Conservation (phyloP, 352 stramenopile genomes). For the Thraustochytrium striatum region DNA sequence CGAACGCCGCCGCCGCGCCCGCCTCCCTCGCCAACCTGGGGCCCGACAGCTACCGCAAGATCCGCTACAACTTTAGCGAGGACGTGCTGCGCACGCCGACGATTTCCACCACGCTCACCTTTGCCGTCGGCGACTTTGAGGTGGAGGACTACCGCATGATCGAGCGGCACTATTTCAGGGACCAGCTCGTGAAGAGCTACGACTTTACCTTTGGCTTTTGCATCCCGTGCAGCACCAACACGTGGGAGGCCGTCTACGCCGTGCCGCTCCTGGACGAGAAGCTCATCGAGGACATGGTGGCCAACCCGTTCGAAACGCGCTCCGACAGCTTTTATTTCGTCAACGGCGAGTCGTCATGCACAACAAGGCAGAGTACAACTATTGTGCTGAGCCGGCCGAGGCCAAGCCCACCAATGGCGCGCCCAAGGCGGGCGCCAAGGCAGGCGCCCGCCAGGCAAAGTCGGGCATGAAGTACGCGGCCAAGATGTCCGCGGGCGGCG, state of each 20-base stretch:
- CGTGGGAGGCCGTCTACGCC: constrained; percentile 88
- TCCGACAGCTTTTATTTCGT: constrained; percentile 95
- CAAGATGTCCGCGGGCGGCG: constrained; percentile 60
- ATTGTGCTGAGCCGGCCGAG: constrained; percentile 43
- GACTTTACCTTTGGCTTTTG: constrained; percentile 94
- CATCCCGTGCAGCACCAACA: constrained; percentile 90
- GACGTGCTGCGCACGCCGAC: constrained; percentile 80
- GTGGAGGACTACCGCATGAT: constrained; percentile 89
- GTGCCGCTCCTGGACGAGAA: constrained; percentile 85
- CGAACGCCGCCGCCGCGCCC: constrained; percentile 57
- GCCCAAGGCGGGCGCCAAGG: constrained; percentile 58
- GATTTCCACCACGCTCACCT: constrained; percentile 79
- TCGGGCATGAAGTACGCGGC: constrained; percentile 80
- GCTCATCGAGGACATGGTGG: constrained; percentile 88
- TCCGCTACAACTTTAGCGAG: constrained; percentile 89
- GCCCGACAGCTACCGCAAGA: constrained; percentile 82
- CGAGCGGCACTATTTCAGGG: constrained; percentile 90
- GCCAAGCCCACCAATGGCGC: constrained; percentile 13
- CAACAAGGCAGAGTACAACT: constrained; percentile 68
- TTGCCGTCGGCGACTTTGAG: constrained; percentile 80
- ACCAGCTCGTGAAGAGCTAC: constrained; percentile 79
- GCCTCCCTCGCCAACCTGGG: constrained; percentile 64
- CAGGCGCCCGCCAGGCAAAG: constrained; percentile 80
- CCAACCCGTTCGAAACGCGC: constrained; percentile 83
- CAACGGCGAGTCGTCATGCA: constrained; percentile 91